A percentile compares a stretch with the other conserved stretches of the same genome.
phyloP scores from a whole-genome alignment of 139 green algal species.

The Marvania coccoides region DNA sequence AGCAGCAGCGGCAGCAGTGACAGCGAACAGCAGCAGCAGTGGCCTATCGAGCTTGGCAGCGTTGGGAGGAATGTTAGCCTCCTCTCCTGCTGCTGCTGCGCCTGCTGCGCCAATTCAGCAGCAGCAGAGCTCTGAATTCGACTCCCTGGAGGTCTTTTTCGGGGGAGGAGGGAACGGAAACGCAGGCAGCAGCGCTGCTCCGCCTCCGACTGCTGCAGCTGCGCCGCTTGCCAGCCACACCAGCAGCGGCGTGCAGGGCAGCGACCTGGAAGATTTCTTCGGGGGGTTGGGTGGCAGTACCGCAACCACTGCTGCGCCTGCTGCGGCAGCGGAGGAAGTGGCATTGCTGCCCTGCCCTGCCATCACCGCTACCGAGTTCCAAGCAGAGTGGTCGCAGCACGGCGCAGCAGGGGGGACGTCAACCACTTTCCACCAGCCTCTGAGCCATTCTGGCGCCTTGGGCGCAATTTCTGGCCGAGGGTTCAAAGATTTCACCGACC shows the following conservation, averaged over 20 bases:
- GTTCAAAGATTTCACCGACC: conserved; percentile 18
- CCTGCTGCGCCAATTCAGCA: background rate
- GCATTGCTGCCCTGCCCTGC: background rate
- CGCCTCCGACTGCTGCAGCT: background rate
- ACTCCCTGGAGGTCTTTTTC: background rate
- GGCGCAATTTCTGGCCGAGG: background rate
- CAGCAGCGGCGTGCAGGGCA: background rate
- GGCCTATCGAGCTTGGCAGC: background rate
- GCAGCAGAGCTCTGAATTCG: background rate
- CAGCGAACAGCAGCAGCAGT: too few species aligned
- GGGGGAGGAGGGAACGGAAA: background rate
- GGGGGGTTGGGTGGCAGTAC: background rate
- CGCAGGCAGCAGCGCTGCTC: background rate
- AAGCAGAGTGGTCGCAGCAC: background rate
- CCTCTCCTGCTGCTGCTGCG: too few species aligned
- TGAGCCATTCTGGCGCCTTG: background rate
- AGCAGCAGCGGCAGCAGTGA: too few species aligned
- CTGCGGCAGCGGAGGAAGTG: background rate
- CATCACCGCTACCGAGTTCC: background rate
- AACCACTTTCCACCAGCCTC: background rate
- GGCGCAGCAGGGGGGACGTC: too few species aligned
- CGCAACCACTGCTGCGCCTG: background rate
- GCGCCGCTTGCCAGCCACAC: background rate
- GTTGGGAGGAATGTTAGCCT: too few species aligned
- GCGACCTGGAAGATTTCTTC: background rate